phyloP scores from a whole-genome alignment of 768 basidiomycete species.

The Phlegmacium glaucopus region DNA sequence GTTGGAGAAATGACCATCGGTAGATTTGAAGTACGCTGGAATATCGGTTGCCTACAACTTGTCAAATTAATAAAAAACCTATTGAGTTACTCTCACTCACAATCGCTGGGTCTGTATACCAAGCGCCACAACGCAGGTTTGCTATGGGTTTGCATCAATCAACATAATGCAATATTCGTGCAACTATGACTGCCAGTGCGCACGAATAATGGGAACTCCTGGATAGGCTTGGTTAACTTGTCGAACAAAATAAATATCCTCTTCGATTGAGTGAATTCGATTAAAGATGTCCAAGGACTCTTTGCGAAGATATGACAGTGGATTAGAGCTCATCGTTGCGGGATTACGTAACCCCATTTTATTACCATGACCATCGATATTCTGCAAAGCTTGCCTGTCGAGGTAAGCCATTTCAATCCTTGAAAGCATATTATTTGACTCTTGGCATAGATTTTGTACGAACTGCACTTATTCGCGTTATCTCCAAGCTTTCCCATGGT shows the following conservation, averaged over 20 bases:
- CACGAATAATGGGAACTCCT: conserved; percentile 56
- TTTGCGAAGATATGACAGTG: conserved; percentile 53
- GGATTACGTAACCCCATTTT: background rate
- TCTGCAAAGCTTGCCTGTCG: conserved; percentile 34
- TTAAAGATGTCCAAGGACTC: conserved; percentile 81
- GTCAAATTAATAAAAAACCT: conserved; percentile 3
- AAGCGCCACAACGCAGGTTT: conserved; percentile 91
- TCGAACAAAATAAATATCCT: conserved; percentile 71
- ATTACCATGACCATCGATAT: too few species aligned
- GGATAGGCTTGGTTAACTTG: conserved; percentile 40
- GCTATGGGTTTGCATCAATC: conserved; percentile 39
- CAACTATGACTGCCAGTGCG: conserved; percentile 10
- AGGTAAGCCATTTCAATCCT: conserved; percentile 26
- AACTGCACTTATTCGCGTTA: conserved; percentile 69
- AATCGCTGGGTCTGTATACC: conserved; percentile 79
- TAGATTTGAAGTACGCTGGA: conserved; percentile 88
- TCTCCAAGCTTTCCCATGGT: conserved; percentile 61
- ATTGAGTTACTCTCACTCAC: conserved; percentile 31
- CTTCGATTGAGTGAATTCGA: conserved; percentile 79
- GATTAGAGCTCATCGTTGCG: conserved; percentile 8
- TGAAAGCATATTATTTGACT: conserved; percentile 7
- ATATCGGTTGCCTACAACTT: conserved; percentile 26
- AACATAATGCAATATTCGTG: background rate
- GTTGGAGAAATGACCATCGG: conserved; percentile 81
- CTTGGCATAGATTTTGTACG: conserved; percentile 61